Evolutionary conservation across 176 grass and related monocot genomes (phyloP).

Genomic region (Juncus inflexus): DNA sequence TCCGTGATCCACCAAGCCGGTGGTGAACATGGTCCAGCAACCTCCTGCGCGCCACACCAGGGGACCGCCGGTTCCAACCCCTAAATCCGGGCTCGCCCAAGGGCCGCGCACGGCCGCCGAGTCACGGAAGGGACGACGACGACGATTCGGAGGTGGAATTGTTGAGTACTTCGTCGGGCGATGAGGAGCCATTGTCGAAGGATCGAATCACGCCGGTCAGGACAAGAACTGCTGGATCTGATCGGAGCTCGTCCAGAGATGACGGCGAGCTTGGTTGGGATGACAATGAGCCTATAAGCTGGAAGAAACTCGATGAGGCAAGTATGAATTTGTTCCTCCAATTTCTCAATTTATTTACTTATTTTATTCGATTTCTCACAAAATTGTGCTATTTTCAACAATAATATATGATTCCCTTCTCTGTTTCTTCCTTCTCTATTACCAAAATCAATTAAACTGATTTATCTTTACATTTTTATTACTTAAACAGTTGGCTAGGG

Average conservation of each 20-base stretch:
- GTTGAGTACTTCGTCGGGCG: slow-evolving; percentile 91
- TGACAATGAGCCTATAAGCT: slow-evolving; percentile 85
- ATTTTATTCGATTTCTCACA: too few species aligned
- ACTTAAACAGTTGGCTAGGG: slow-evolving; percentile 98
- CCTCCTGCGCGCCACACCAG: slow-evolving; percentile 36
- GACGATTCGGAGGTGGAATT: slow-evolving; percentile 94
- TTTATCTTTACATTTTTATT: too few species aligned
- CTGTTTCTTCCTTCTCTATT: too few species aligned
- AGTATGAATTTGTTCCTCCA: slow-evolving; percentile 14
- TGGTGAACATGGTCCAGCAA: slow-evolving; percentile 84
- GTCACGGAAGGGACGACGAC: slow-evolving; percentile 66
- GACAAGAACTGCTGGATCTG: slow-evolving; percentile 36
- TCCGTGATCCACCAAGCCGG: slow-evolving; percentile 50
- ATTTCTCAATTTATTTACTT: too few species aligned
- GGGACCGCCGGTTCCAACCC: slow-evolving; percentile 16
- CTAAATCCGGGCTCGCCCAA: slow-evolving; percentile 25
- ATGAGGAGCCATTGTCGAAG: slow-evolving; percentile 65
- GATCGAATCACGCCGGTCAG: slow-evolving; percentile 44
- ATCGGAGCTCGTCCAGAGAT: slow-evolving; percentile 50
- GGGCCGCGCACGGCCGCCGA: slow-evolving; percentile 38
- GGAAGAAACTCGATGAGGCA: slow-evolving; percentile 96
- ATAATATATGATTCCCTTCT: too few species aligned
- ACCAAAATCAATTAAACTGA: too few species aligned
- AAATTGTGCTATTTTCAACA: too few species aligned
- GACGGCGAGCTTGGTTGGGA: slow-evolving; percentile 79